phyloP scores from a whole-genome alignment of 2,329 filamentous ascomycete genomes.

The Fusarium robinianum region DNA sequence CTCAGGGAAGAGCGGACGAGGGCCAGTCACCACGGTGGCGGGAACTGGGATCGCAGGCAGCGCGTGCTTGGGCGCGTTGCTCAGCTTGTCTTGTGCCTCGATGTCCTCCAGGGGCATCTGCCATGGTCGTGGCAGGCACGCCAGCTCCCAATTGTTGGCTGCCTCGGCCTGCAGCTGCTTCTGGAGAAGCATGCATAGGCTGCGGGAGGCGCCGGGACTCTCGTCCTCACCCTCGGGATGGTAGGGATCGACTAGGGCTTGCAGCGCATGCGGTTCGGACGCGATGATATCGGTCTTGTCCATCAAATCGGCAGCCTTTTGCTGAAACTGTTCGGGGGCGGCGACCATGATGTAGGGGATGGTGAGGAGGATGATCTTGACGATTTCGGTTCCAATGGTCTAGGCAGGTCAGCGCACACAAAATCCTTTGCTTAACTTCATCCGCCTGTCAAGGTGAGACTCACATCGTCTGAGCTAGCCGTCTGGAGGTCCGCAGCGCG shows the following conservation, averaged over 20 bases:
- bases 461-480: slow-evolving; percentile 87
- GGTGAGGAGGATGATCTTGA: slow-evolving; percentile 94
- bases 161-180: slow-evolving; percentile 82
- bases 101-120: slow-evolving; percentile 64
- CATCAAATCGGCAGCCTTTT: slow-evolving; percentile 77
- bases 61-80: slow-evolving; percentile 69
- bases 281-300: slow-evolving; percentile 96
- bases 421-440: too few relatives aligned
- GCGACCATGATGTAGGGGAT: slow-evolving; percentile 87
- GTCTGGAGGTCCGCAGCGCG: slow-evolving; percentile 93
- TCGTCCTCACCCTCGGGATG: slow-evolving; percentile 66
- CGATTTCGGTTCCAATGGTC: slow-evolving; percentile 80
- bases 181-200: slow-evolving; percentile 80
- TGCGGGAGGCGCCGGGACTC: slow-evolving; percentile 65
- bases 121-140: slow-evolving; percentile 70
- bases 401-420: slow-evolving; percentile 41
- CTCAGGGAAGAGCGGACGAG: slow-evolving; percentile 83
- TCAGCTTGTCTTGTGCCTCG: slow-evolving; percentile 63
- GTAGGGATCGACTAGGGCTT: slow-evolving; percentile 86
- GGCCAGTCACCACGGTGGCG: slow-evolving; percentile 72
- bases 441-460: slow-evolving; percentile 43
- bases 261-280: slow-evolving; percentile 81
- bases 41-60: slow-evolving; percentile 80
- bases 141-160: slow-evolving; percentile 72
- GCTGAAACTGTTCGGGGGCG: slow-evolving; percentile 69